Conservation (phyloP, 495 filamentous ascomycete species). For the Neurospora cerealis region DNA sequence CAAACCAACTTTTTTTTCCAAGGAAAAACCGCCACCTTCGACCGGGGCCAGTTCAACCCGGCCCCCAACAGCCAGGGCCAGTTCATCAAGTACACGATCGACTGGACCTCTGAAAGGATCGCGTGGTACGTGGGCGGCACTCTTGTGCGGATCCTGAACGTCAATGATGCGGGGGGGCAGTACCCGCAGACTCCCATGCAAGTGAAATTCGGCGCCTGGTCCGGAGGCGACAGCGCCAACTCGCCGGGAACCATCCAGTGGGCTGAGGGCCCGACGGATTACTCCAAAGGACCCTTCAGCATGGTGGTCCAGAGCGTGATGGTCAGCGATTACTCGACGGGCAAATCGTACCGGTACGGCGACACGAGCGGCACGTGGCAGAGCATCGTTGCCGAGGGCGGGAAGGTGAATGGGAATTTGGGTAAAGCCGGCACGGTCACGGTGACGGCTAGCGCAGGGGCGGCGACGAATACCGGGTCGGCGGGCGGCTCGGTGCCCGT, state of each 20-base stretch:
- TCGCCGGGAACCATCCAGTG: conserved; percentile 70
- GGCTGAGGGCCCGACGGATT: conserved; percentile 77
- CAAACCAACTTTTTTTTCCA: conserved; percentile 95
- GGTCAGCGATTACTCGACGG: conserved; percentile 85
- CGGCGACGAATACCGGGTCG: conserved; percentile 21
- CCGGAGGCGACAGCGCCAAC: conserved; percentile 69
- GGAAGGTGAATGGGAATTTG: conserved; percentile 49
- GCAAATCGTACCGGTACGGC: conserved; percentile 67
- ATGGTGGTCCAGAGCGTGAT: conserved; percentile 74
- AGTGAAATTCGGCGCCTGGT: conserved; percentile 79
- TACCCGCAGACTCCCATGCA: conserved; percentile 91
- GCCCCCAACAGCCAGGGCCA: conserved; percentile 48
- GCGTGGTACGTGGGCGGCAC: conserved; percentile 73
- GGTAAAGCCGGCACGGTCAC: conserved; percentile 38
- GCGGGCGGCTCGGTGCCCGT: conserved; percentile 31
- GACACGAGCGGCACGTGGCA: conserved; percentile 68
- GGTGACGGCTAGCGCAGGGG: conserved; percentile 32
- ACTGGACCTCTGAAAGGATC: conserved; percentile 70
- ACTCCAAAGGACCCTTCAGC: conserved; percentile 65
- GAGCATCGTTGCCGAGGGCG: conserved; percentile 44
- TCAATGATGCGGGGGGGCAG: conserved; percentile 48
- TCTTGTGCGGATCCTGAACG: conserved; percentile 55
- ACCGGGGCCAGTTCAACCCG: conserved; percentile 65
- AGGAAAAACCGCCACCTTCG: conserved; percentile 62
- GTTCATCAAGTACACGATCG: conserved; percentile 83